A percentile compares a stretch with the other conserved stretches of the same genome.
These are phyloP conservation scores for Amaranthus tricolor DNA, from an alignment of 179 eudicot genomes.

Conservation along the genomic window DNA sequence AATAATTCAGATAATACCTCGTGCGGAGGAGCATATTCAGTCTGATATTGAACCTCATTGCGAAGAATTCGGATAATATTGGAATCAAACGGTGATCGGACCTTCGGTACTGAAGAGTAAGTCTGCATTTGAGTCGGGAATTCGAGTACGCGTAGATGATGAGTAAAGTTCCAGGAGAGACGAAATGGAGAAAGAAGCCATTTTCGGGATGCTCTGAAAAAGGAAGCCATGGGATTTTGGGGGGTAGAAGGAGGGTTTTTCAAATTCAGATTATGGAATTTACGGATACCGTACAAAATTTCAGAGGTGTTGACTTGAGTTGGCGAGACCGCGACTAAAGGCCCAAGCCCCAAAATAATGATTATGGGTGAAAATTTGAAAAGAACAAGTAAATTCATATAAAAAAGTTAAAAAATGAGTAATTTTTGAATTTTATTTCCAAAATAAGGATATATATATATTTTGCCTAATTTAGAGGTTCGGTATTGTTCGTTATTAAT, in stretches of 20 bases:
- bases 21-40: slow-evolving; percentile 46
- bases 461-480: too few species aligned
- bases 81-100: slow-evolving; percentile 43
- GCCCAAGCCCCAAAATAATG: too few species aligned
- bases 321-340: too few species aligned
- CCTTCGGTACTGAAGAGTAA: slow-evolving; percentile 20
- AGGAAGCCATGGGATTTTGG: slow-evolving; percentile 28
- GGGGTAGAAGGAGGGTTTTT: slow-evolving; percentile 27
- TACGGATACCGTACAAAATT: neutral
- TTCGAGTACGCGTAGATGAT: neutral
- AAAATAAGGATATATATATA: too few species aligned
- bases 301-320: too few species aligned
- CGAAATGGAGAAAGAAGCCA: slow-evolving; percentile 16
- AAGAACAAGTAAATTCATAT: too few species aligned
- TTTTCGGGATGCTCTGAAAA: slow-evolving; percentile 26
- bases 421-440: too few species aligned
- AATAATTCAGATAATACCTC: slow-evolving; percentile 26
- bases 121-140: slow-evolving; percentile 22
- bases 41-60: slow-evolving; percentile 40
- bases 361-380: too few species aligned
- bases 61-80: slow-evolving; percentile 51
- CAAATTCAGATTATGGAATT: neutral
- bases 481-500: too few species aligned
- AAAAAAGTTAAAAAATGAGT: too few species aligned
- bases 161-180: slow-evolving; percentile 8